These are phyloP conservation scores for Bothriochloa decipiens DNA, from an alignment of 176 grass and related monocot genomes.

Conservation along the genomic window DNA sequence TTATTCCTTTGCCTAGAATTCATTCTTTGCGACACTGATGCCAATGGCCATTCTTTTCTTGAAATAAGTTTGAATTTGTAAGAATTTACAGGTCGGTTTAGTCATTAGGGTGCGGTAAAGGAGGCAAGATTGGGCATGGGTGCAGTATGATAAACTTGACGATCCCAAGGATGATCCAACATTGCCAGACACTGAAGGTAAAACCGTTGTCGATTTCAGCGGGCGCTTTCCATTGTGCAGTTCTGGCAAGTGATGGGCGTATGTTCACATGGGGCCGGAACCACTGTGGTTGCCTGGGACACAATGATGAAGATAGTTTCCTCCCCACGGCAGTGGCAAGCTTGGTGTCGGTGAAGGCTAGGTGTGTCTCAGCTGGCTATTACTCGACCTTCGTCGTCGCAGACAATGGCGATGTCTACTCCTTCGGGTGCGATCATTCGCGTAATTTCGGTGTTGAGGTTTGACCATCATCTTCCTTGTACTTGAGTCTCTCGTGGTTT, in stretches of 20 bases:
- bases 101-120: conserved; percentile 63
- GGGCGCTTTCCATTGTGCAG: conserved; percentile 60
- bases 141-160: background rate
- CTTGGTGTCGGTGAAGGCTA: conserved; percentile 37
- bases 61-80: background rate
- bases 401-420: conserved; percentile 57
- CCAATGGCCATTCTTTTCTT: background rate
- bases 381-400: conserved; percentile 54
- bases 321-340: conserved; percentile 19
- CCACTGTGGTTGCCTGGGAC: conserved; percentile 51
- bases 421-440: conserved; percentile 41
- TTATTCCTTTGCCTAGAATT: background rate
- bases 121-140: conserved; percentile 80
- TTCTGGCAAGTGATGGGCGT: conserved; percentile 47
- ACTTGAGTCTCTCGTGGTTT: conserved; percentile 1
- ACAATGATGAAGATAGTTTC: background rate
- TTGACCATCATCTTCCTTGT: background rate
- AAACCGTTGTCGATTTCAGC: conserved; percentile 58
- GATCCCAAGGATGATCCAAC: conserved; percentile 43
- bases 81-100: conserved; percentile 66
- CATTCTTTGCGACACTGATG: background rate
- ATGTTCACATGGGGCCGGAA: conserved; percentile 75
- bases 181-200: conserved; percentile 41
- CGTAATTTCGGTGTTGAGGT: conserved; percentile 56
- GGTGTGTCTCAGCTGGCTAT: conserved; percentile 49